Evolutionary conservation across 495 filamentous ascomycete species (phyloP).

Genomic region (Penicillium dipodomyicola): DNA sequence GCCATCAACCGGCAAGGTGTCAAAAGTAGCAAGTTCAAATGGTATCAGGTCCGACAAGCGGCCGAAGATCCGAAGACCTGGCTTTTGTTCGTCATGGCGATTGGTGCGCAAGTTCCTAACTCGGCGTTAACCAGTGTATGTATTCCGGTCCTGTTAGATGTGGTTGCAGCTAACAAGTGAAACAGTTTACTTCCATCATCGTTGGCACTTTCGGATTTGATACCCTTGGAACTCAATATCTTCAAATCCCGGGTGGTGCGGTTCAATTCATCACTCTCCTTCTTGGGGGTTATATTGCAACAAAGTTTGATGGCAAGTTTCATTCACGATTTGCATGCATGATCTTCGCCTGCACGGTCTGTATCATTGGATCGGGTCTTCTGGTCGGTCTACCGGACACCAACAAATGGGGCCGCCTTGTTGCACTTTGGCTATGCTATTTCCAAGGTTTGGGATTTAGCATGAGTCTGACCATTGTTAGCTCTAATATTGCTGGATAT

Average conservation of each 20-base stretch:
- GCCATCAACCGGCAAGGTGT: constrained; percentile 44
- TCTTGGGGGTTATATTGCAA: constrained; percentile 37
- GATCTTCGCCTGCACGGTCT: constrained; percentile 48
- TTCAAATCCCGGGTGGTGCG: constrained; percentile 50
- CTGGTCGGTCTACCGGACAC: constrained; percentile 49
- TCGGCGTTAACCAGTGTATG: constrained; percentile 42
- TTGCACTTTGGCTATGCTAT: constrained; percentile 55
- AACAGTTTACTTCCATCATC: constrained; percentile 48
- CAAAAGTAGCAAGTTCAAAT: constrained; percentile 49
- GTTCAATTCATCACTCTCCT: constrained; percentile 41
- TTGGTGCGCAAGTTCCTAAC: constrained; percentile 36
- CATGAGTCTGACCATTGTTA: constrained; percentile 46
- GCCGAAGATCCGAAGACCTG: constrained; percentile 49
- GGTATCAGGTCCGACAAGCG: constrained; percentile 48
- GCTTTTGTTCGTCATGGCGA: constrained; percentile 42
- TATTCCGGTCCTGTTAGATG: not conserved
- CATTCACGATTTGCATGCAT: constrained; percentile 33
- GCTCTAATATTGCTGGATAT: constrained; percentile 53
- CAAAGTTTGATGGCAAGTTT: constrained; percentile 37
- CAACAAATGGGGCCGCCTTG: constrained; percentile 53
- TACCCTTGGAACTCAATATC: constrained; percentile 53
- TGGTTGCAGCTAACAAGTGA: not conserved
- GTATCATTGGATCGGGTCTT: constrained; percentile 56
- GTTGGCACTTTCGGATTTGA: constrained; percentile 54
- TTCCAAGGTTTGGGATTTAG: constrained; percentile 49